A percentile compares a stretch with the other conserved stretches of the same genome.
Evolutionary conservation across 2,329 filamentous ascomycete species (phyloP).

Genomic region (Cladosporium sp.): DNA sequence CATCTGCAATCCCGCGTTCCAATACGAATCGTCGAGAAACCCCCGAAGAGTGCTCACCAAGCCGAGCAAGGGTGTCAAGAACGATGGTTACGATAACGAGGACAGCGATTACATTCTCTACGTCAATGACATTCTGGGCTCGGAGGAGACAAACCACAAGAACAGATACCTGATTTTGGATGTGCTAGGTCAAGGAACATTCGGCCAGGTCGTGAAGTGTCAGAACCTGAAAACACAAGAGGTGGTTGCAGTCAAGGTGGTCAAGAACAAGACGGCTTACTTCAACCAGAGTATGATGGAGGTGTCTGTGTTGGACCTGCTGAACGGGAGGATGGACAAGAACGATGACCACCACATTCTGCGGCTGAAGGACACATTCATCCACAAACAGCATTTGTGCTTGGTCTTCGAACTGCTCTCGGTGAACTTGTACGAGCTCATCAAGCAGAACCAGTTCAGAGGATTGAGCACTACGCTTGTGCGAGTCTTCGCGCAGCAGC

Average conservation of each 20-base stretch:
- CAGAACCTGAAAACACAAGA: conserved; percentile 98
- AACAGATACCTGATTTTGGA: conserved; percentile 97
- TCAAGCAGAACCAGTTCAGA: conserved; percentile 99
- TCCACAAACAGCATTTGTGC: conserved; percentile 94
- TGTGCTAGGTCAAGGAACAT: conserved; percentile 94
- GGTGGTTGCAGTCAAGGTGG: conserved; percentile 97
- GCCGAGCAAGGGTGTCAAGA: conserved; percentile 97
- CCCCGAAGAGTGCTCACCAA: conserved; percentile 94
- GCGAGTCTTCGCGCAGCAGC: conserved; percentile 93
- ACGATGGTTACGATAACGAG: conserved; percentile 98
- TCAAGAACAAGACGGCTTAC: conserved; percentile 98
- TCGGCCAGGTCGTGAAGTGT: conserved; percentile 98
- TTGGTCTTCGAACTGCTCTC: conserved; percentile 94
- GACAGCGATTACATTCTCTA: conserved; percentile 99
- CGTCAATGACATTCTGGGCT: conserved; percentile 97
- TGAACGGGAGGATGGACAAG: conserved; percentile 98
- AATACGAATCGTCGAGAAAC: conserved; percentile 97
- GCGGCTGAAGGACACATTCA: conserved; percentile 95
- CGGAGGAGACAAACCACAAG: conserved; percentile 98
- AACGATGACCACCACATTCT: conserved; percentile 97
- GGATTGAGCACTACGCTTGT: conserved; percentile 95
- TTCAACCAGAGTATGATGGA: conserved; percentile 99
- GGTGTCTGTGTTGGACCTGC: conserved; percentile 91
- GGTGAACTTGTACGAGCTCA: conserved; percentile 96
- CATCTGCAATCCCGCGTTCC: conserved; percentile 97